phyloP scores from a whole-genome alignment of 2,329 filamentous ascomycete genomes.

The Aspergillus awamori region DNA sequence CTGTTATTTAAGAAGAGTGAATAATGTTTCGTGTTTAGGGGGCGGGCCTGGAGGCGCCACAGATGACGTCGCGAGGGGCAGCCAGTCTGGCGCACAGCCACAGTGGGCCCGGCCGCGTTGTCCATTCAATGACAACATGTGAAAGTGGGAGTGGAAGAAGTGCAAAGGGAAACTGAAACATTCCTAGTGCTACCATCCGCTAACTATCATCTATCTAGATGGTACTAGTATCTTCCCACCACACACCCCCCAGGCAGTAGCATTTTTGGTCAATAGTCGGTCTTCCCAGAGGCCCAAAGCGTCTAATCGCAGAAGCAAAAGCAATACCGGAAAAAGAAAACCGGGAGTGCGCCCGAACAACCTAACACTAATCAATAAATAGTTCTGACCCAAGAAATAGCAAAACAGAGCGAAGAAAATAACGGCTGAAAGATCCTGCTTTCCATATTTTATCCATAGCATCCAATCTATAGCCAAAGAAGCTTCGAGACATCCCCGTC shows the following conservation, averaged over 20 bases:
- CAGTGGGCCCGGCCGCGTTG: background rate
- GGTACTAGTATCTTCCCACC: no score
- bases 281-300: background rate
- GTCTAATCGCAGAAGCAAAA: slow-evolving; percentile 1
- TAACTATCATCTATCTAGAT: background rate
- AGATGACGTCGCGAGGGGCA: slow-evolving; percentile 18
- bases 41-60: slow-evolving; percentile 10
- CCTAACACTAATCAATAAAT: background rate
- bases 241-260: slow-evolving; percentile 15
- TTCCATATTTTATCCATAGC: slow-evolving; percentile 3
- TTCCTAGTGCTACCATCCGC: background rate
- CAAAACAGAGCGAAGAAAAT: background rate
- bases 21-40: slow-evolving; percentile 1
- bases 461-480: background rate
- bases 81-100: slow-evolving; percentile 3
- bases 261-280: slow-evolving; percentile 16
- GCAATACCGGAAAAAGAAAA: background rate
- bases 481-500: background rate
- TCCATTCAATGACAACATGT: background rate
- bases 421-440: slow-evolving; percentile 4
- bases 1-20: background rate
- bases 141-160: background rate
- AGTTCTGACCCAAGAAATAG: background rate
- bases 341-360: slow-evolving; percentile 3
- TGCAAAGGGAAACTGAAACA: background rate